Percentiles rank a stretch among this genome's conserved stretches.
Conservation (phyloP, 768 basidiomycete species). For the Asterophora lycoperdoides region DNA sequence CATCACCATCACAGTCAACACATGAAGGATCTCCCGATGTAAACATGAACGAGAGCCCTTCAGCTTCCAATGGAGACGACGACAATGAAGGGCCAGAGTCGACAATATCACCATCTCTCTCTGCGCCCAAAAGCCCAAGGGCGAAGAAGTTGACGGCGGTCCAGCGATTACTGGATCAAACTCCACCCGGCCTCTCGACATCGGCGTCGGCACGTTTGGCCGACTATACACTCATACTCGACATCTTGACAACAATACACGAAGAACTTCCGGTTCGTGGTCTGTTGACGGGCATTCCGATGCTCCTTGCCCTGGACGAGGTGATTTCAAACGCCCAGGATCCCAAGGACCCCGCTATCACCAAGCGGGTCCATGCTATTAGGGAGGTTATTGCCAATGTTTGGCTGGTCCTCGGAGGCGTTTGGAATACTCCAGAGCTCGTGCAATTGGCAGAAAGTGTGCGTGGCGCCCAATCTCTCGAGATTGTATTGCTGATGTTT, state of each 20-base stretch:
- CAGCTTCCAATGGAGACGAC: conserved; percentile 24
- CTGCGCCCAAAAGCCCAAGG: conserved; percentile 40
- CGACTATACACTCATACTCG: conserved; percentile 71
- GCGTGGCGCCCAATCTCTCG: conserved; percentile 15
- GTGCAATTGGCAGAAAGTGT: conserved; percentile 55
- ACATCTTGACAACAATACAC: conserved; percentile 64
- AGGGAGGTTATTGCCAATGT: conserved; percentile 58
- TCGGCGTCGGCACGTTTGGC: conserved; percentile 57
- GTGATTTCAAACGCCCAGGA: conserved; percentile 46
- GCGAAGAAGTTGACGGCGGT: conserved; percentile 55
- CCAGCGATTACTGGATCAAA: conserved; percentile 46
- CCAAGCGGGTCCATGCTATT: conserved; percentile 48
- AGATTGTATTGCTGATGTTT: conserved; percentile 6
- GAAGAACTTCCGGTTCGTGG: conserved; percentile 72
- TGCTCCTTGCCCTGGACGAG: conserved; percentile 73
- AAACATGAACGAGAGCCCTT: conserved; percentile 30
- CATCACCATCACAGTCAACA: conserved; percentile 36
- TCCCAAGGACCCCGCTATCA: conserved; percentile 31
- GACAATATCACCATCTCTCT: conserved; percentile 38
- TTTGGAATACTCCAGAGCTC: conserved; percentile 64
- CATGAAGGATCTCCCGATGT: conserved; percentile 24
- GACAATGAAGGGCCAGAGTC: conserved; percentile 25
- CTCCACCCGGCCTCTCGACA: conserved; percentile 38
- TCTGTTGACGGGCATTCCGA: conserved; percentile 74
- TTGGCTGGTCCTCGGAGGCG: conserved; percentile 65